Base-by-base conservation (phyloP, 1,284 basidiomycete species). In the Afroboletus lepidellus region DNA sequence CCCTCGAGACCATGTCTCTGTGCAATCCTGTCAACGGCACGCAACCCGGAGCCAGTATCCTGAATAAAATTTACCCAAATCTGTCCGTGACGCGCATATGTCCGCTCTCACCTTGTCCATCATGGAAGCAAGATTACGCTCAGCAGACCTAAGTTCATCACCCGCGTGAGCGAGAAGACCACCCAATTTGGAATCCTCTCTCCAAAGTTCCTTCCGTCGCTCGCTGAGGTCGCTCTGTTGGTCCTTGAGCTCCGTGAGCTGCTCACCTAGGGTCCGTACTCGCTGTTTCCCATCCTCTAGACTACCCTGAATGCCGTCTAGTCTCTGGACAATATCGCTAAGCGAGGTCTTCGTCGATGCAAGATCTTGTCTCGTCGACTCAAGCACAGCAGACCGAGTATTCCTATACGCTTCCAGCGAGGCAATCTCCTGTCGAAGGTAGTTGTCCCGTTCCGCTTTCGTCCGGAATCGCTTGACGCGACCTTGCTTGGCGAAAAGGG, bases 141-240 rank as follows among this genome's bases (percentile, higher is more conserved):
- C 91, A 0, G 93, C 86, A 3, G 79, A 79, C 60, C 87, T 81
- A 57, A 96, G 74, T 70, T 97, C 89, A 54, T 91, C 89, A 16
- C 77, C 78, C 1, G 92, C 93, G 56, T 90, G 84, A 29, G 79
- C 78, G 2, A 91, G 84, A 20, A 87, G 78, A 55, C 87, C 88
- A 53, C 88, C 83, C 27, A 97, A 73, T 71, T 92, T 95, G 1
- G 92, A 87, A 60, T 98, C 94, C 69, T 98, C 93, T 62, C 95
- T 83, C 96, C 97, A 98, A 24, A 95, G 72, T 54, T 95, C 93
- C 78, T 96, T 98, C 64, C 90, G 76, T 72, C 82, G 80, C 72
- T 98, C 94, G 41, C 75, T 80, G 62, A 91, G 74, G 55, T 84
- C 86, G 33, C 79, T 79, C 56, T 90, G 81, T 60, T 90, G 76